phyloP scores from a whole-genome alignment of 2,329 filamentous ascomycete species.

The Whalleya microplaca region DNA sequence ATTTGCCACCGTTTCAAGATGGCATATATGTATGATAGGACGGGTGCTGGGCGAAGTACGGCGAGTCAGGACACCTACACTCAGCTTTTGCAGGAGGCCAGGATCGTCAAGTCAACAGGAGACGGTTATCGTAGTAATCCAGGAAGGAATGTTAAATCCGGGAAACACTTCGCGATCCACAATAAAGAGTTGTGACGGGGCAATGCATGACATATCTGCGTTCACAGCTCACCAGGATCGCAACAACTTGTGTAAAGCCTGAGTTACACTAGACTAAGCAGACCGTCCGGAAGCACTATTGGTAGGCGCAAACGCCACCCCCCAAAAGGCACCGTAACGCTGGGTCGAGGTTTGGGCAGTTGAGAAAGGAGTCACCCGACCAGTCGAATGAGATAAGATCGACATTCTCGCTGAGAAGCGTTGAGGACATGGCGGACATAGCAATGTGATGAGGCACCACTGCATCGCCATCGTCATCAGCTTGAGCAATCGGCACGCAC shows the following conservation, averaged over 20 bases:
- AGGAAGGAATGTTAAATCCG: constrained; percentile 19
- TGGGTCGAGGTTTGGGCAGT: constrained; percentile 8
- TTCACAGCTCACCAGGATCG: constrained; percentile 9
- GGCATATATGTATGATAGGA: background rate
- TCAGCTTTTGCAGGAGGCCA: background rate
- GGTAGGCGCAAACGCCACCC: constrained; percentile 3
- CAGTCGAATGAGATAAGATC: constrained; percentile 5
- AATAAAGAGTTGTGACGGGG: constrained; percentile 11
- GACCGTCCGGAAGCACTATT: constrained; percentile 4
- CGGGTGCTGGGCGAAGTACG: background rate
- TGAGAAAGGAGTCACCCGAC: constrained; percentile 5
- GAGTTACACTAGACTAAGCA: background rate
- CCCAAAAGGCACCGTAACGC: constrained; percentile 17
- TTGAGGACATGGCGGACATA: constrained; percentile 9
- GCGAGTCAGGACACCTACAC: background rate
- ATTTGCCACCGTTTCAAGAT: background rate
- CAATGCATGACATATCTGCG: constrained; percentile 3
- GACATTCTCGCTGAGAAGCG: constrained; percentile 2
- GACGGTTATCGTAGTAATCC: constrained; percentile 26
- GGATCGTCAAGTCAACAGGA: constrained; percentile 12
- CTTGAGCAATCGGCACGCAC: background rate
- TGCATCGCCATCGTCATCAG: constrained; percentile 3
- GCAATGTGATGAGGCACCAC: constrained; percentile 2
- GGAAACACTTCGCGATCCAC: constrained; percentile 24
- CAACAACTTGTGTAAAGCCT: background rate